Conservation (phyloP, 2,329 filamentous ascomycete genomes). For the Penicillium digitatum region DNA sequence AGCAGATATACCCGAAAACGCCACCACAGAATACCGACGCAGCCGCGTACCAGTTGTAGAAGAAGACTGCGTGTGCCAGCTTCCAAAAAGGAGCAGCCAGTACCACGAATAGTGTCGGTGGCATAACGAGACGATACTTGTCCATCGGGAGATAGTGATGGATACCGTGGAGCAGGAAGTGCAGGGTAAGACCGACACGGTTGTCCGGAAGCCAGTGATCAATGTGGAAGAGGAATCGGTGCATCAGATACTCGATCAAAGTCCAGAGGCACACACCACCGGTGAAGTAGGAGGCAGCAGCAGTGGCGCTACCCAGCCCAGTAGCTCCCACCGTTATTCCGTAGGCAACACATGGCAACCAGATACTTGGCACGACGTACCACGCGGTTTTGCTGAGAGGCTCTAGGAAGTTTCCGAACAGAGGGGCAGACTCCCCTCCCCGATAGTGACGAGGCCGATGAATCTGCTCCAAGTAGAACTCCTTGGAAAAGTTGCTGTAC, state of each 20-base stretch:
- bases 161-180: slow-evolving; percentile 93
- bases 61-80: slow-evolving; percentile 77
- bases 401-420: slow-evolving; percentile 98
- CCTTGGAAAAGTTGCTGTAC: slow-evolving; percentile 80
- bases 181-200: slow-evolving; percentile 74
- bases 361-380: slow-evolving; percentile 81
- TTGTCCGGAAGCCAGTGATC: slow-evolving; percentile 92
- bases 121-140: slow-evolving; percentile 94
- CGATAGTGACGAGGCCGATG: slow-evolving; percentile 95
- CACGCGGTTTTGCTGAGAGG: slow-evolving; percentile 92
- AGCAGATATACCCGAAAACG: slow-evolving; percentile 92
- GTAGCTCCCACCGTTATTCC: slow-evolving; percentile 63
- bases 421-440: slow-evolving; percentile 82
- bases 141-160: slow-evolving; percentile 99
- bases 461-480: slow-evolving; percentile 96
- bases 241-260: slow-evolving; percentile 80
- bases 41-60: slow-evolving; percentile 77
- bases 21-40: slow-evolving; percentile 79
- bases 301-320: slow-evolving; percentile 53
- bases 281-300: slow-evolving; percentile 60
- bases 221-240: slow-evolving; percentile 89
- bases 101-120: slow-evolving; percentile 76
- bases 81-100: slow-evolving; percentile 91
- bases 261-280: slow-evolving; percentile 79
- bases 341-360: slow-evolving; percentile 76